Conservation (phyloP, 2,329 filamentous ascomycete genomes). For the Blastomyces parvus region DNA sequence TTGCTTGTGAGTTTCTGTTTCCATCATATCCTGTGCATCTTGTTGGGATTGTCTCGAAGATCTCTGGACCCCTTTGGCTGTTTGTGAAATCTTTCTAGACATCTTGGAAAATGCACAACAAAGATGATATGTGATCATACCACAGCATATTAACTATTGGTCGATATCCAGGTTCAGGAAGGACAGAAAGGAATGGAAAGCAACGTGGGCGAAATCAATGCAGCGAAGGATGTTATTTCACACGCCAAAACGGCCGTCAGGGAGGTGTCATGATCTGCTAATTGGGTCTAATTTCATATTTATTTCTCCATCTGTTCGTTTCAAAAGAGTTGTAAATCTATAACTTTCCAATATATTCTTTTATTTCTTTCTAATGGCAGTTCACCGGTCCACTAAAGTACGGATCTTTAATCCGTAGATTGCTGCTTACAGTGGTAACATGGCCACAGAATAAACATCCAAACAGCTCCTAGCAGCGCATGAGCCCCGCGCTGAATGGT, state of each 20-base stretch:
- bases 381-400: background rate
- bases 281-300: background rate
- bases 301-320: background rate
- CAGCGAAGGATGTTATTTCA: constrained; percentile 35
- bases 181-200: constrained; percentile 32
- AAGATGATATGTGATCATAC: background rate
- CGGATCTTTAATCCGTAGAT: background rate
- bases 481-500: background rate
- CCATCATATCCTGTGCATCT: background rate
- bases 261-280: constrained; percentile 27
- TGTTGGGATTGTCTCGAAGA: background rate
- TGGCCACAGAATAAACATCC: background rate
- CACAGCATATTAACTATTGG: background rate
- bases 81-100: background rate
- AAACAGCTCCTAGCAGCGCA: background rate
- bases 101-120: background rate
- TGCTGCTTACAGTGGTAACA: background rate
- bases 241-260: constrained; percentile 31
- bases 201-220: constrained; percentile 34
- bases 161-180: constrained; percentile 27
- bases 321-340: background rate
- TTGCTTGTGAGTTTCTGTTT: constrained; percentile 54
- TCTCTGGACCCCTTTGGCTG: background rate
- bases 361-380: background rate
- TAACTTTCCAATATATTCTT: background rate